Percentiles rank a stretch among this genome's conserved stretches.
phyloP scores from a whole-genome alignment of 495 filamentous ascomycete genomes.

The Penicillium waksmanii region DNA sequence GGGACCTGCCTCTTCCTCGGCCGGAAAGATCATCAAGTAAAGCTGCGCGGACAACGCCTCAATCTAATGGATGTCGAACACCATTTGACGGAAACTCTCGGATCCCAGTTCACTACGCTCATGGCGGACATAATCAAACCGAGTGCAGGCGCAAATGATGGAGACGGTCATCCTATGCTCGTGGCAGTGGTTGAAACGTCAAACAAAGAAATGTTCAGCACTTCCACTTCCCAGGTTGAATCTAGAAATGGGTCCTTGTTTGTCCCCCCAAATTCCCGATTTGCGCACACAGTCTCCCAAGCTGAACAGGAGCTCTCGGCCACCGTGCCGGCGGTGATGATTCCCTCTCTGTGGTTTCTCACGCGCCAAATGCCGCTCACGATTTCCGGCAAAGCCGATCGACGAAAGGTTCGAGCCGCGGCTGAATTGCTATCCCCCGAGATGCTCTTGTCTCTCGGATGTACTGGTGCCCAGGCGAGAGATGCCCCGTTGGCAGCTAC shows the following conservation, averaged over 20 bases:
- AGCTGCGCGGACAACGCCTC: slow-evolving; percentile 2
- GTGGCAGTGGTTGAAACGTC: background rate
- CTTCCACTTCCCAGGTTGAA: background rate
- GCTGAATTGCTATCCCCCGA: background rate
- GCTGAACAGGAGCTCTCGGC: background rate
- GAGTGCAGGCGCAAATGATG: background rate
- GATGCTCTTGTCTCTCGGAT: background rate
- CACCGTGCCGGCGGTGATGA: background rate
- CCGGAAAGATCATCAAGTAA: slow-evolving; percentile 1
- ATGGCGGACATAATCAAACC: background rate
- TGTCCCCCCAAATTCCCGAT: background rate
- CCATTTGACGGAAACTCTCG: background rate
- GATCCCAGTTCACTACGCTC: background rate
- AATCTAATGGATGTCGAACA: background rate
- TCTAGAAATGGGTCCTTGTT: background rate
- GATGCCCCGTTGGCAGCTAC: background rate
- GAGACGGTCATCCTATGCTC: background rate
- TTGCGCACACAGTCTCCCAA: background rate
- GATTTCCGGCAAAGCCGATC: background rate
- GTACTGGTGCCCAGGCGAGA: background rate
- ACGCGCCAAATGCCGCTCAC: background rate
- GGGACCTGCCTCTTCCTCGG: background rate
- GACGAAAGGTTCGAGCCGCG: background rate
- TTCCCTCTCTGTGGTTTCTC: background rate
- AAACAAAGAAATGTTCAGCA: background rate